phyloP scores from a whole-genome alignment of 768 basidiomycete genomes.

The Suillus luteus region DNA sequence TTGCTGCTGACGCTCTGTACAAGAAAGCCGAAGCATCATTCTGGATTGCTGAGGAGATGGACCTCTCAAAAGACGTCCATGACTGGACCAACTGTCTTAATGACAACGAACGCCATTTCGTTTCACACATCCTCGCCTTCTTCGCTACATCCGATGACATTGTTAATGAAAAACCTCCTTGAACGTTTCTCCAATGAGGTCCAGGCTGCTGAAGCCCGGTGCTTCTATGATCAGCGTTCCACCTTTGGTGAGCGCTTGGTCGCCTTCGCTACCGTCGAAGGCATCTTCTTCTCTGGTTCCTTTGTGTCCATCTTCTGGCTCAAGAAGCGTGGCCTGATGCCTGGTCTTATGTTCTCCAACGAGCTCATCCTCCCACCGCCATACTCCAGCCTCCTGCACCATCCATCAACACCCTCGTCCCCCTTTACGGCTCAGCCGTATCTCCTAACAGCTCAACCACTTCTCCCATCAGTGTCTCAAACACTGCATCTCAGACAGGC shows the following conservation, averaged over 20 bases:
- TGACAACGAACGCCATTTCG: conserved; percentile 81
- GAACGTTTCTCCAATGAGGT: conserved; percentile 95
- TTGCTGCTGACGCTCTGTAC: conserved; percentile 52
- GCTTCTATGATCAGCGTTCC: conserved; percentile 84
- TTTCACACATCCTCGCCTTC: conserved; percentile 92
- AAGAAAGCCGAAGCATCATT: conserved; percentile 94
- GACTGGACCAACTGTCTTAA: conserved; percentile 88
- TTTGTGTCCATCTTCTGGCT: conserved; percentile 96
- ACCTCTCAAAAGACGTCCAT: conserved; percentile 90
- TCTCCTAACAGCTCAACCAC: conserved; percentile 14
- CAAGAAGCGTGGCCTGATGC: conserved; percentile 98
- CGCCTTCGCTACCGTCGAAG: conserved; percentile 95
- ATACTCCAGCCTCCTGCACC: conserved; percentile 39
- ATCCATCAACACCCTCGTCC: conserved; percentile 21
- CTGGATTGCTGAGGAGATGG: conserved; percentile 93
- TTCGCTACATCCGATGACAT: conserved; percentile 97
- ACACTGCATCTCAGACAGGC: conserved; percentile 18
- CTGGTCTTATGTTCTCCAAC: conserved; percentile 94
- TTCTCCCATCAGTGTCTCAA: conserved; percentile 20
- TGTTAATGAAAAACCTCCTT: conserved; percentile 93
- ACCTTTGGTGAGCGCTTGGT: conserved; percentile 89
- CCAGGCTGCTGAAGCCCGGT: conserved; percentile 89
- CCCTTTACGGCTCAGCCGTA: conserved; percentile 9
- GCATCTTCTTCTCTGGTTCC: conserved; percentile 94
- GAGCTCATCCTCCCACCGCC: conserved; percentile 67